Evolutionary conservation across 495 filamentous ascomycete genomes (phyloP), one percentile per base, ranked within the genome.

Genomic region (Xylaria bambusicola): DNA sequence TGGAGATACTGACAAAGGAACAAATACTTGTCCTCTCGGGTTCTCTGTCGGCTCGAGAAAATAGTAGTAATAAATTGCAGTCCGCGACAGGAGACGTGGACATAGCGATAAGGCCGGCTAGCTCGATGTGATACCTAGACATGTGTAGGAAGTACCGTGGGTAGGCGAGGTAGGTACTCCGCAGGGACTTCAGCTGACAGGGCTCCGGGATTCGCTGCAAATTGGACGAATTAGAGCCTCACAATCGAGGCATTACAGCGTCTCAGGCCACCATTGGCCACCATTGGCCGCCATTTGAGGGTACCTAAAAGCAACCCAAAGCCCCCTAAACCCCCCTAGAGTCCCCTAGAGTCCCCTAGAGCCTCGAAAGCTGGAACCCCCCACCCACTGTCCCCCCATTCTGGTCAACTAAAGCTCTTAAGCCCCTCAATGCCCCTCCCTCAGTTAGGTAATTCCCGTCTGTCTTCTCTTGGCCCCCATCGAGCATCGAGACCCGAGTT

Each of bases 11-110:
- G 31, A 10, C 6, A 29, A 26, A 35, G 29, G 17, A 31, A n/a
- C 33, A 40, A 18, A 53, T 53, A 41, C 35, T 35, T 53, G 35
- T 40, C 35, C 33, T 2, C 29, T 52, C 23, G 15, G 44, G 24
- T 26, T 5, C 35, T 50, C 48, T 23, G 31, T 23, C 15, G 18
- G 26, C 31, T 23, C 31, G 31, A 7, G 6, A 38, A 38, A 38
- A 38, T 38, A 10, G 36, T 7, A 38, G 3, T 7, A 13, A 6
- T 15, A 3, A 3, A 13, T 3, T 38, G 12, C 6, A 3, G 13
- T 38, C 3, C 36, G 5, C 3, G 23, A 13, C 6, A 36, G 31
- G 18, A n/a, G 5, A 36, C 31, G 48, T 51, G 48, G 48, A 51
- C 18, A 1, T 38, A 13, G 10, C 29, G 48, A 51, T 36, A 51